Evolutionary conservation across 139 green algal species (phyloP), one percentile per base, ranked within the genome.

Genomic region (Zygnema circumcarinatum): DNA sequence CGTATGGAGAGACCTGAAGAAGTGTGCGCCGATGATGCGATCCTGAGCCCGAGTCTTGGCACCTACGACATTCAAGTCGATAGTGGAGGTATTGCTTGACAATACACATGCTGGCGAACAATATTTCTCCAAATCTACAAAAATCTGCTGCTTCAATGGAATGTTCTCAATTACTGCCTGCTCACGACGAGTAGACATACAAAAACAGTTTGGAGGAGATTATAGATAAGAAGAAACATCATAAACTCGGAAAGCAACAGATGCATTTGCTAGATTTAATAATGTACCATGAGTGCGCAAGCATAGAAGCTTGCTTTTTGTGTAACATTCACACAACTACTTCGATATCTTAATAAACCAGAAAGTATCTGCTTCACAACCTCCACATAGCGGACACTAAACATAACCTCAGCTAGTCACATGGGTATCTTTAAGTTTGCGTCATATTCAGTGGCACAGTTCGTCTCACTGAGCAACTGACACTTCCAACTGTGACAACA

Each of bases 31-130:
- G 2, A 99, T 67, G 62, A 99, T 94, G 74, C 97, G 92, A 72
- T 96, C 93, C 42, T 88, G 81, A 3, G 92, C 89, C 0, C 79
- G 74, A 38, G 93, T 94, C 90, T 94, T 94, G 67, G 54, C 38
- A 0, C 93, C 94, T 3, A 98, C 93, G 36, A 98, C 80, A 56
- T 95, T 93, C 74, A 99, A 97, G 93, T 98, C 95, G 80, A 99
- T 99, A 81, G 97, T 99, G 67, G 94, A 97, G 32, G 97, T 99
- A 94, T 99, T 99, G 85, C 95, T 98, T n/a, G 96, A 93, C 62
- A 99, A 92, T 83, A 99, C 97, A 92, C 91, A 94, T 87, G 97
- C 89, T 0, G 93, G 92, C 1, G 92, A 87, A 90, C 94, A 98
- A 0, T 79, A 81, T 11, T 87, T 68, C 92, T 98, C 95, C 78